Base-by-base conservation (phyloP, 2,329 filamentous ascomycete species). In the Reticulascus tulasneorum region DNA sequence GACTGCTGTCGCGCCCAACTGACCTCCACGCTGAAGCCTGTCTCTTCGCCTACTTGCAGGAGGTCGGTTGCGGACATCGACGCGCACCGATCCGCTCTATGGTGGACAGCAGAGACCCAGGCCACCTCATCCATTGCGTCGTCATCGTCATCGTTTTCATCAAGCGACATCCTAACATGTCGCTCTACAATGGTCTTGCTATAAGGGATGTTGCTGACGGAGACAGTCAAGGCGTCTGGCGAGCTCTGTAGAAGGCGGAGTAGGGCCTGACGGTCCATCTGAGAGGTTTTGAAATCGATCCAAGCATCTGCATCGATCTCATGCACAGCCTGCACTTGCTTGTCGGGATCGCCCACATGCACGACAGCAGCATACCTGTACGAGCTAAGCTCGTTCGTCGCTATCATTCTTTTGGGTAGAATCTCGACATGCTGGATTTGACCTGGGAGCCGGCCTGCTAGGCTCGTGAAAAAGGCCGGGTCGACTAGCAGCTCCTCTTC, bases 1-100 rank as follows among this genome's bases (percentile, higher is more conserved):
- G 35, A 37, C 6, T 23, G 22, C 9, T 66, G 66, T 12, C 59
- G 53, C 0, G 71, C 73, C 44, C 69, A 71, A 35, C 61, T 60
- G 4, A 61, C 45, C 15, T 73, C 63, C 15, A 73, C 69, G 17
- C 63, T 50, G 40, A 67, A 75, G 13, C 69, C 68, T 11, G 59
- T 48, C 13, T 47, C 44, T 21, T 56, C 6, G 6, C 49, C 50
- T 1, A 60, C 18, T 3, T 46, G 31, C 1, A 35, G 40, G 6
- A 56, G 29, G 4, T 53, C 51, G 7, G 37, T 9, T 1, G 46
- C 39, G 1, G 44, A 46, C n/a, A n/a, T 2, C 44, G 38, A 1
- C 42, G 47, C 4, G 37, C 25, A 12, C 21, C 35, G 1, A n/a
- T 18, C 45, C 2, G 5, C 45, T 40, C 18, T 6, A 1, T 15